Evolutionary conservation across 768 basidiomycete genomes (phyloP), one percentile per base, ranked within the genome.

Genomic region (Arthromyces matolae): DNA sequence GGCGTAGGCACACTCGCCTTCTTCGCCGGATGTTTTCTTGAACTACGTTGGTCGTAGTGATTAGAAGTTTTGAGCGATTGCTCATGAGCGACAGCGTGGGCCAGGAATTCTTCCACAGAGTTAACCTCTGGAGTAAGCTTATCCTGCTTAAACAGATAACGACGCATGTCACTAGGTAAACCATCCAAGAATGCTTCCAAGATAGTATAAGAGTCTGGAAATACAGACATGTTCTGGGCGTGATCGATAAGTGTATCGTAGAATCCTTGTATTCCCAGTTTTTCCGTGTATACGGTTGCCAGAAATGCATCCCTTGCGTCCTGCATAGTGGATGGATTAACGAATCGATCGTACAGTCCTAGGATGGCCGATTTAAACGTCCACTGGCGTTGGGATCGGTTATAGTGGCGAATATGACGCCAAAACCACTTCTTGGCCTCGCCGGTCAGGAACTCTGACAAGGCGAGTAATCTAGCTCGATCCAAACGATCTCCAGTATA

Each of bases 131-230:
- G 18, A 14, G 6, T 14, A 23, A 32, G 24, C 13, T n/a, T 16
- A 33, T 47, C 22, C 18, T 47, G 16, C 18, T 24, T 10, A 4
- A 47, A 3, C 19, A 47, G 19, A 12, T 16, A 8, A 4, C 5
- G 1, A 13, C 12, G 13, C 46, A 47, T 47, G 5, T 50, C 19
- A 28, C 39, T n/a, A 8, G 49, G 51, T 13, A 51, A 8, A 14
- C 39, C 47, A 7, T 31, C n/a, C 0, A 59, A 12, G 46, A 59
- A 59, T 4, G 42, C 28, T 27, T 59, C 50, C 12, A 10, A 33
- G 16, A 33, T 33, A 5, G 32, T 33, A 4, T 10, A 33, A 13
- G 32, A 3, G 9, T 33, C 9, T 0, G 54, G 52, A 12, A 33
- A 48, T 8, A 51, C 35, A 0, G 50, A 24, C 57, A 59, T 59